Conservation (phyloP, 495 filamentous ascomycete genomes). For the Penicillium desertorum region DNA sequence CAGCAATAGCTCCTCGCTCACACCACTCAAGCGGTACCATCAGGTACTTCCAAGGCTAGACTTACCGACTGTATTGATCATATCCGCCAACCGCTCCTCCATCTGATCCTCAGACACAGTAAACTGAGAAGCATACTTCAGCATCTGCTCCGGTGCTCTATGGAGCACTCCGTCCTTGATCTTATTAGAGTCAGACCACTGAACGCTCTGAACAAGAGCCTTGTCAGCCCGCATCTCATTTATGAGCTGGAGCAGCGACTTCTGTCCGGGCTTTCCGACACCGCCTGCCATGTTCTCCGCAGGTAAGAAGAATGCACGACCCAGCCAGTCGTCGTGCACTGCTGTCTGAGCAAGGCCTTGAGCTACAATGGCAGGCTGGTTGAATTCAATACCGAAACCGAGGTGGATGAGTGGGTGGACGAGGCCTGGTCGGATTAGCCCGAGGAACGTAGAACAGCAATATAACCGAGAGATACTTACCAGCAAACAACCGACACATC, state of each 20-base stretch:
- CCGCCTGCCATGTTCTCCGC: constrained; percentile 53
- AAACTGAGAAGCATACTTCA: constrained; percentile 59
- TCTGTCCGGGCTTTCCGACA: constrained; percentile 35
- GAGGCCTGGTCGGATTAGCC: constrained; percentile 48
- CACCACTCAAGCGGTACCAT: neutral
- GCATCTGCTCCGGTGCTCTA: constrained; percentile 61
- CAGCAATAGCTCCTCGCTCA: neutral
- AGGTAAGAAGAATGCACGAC: constrained; percentile 45
- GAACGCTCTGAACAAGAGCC: constrained; percentile 51
- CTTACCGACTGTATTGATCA: constrained; percentile 64
- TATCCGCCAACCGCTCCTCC: constrained; percentile 69
- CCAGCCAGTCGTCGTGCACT: constrained; percentile 56
- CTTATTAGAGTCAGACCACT: constrained; percentile 58
- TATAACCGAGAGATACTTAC: constrained; percentile 32
- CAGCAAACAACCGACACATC: constrained; percentile 56
- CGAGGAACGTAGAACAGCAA: neutral
- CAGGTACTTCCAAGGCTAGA: constrained; percentile 2
- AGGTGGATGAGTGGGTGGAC: constrained; percentile 84
- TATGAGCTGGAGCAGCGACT: constrained; percentile 57
- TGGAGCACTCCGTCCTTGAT: constrained; percentile 64
- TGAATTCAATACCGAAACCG: constrained; percentile 78
- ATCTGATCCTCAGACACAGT: constrained; percentile 60
- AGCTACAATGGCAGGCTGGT: constrained; percentile 76
- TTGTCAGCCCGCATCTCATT: constrained; percentile 55
- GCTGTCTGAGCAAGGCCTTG: constrained; percentile 76